Conservation (phyloP, 805 yeast species). For the Monosporozyma yasuniensis region DNA sequence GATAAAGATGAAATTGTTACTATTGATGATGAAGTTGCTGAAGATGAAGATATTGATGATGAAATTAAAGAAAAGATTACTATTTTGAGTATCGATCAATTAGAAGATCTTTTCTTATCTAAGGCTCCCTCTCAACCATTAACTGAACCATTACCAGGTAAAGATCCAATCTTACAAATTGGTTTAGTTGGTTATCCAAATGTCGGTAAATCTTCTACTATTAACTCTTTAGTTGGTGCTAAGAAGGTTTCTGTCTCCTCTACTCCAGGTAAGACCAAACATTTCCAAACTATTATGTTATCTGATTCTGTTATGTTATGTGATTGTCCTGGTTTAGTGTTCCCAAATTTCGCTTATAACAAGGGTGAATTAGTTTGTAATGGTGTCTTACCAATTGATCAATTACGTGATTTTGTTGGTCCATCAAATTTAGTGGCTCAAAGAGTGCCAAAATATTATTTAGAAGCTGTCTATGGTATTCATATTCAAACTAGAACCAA, state of each 20-base stretch:
- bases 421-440: slow-evolving; percentile 80
- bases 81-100: slow-evolving; percentile 73
- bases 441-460: slow-evolving; percentile 76
- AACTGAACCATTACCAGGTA: slow-evolving; percentile 45
- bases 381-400: slow-evolving; percentile 98
- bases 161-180: slow-evolving; percentile 63
- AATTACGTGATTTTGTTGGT: slow-evolving; percentile 82
- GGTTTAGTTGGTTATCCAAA: slow-evolving; percentile 98
- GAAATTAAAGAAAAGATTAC: slow-evolving; percentile 43
- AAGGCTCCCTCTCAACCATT: slow-evolving; percentile 64
- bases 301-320: slow-evolving; percentile 79
- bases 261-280: slow-evolving; percentile 98
- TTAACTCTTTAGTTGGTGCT: slow-evolving; percentile 91
- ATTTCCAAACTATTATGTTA: slow-evolving; percentile 89
- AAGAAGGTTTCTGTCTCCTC: slow-evolving; percentile 97
- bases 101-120: slow-evolving; percentile 67
- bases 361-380: slow-evolving; percentile 95
- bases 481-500: slow-evolving; percentile 64
- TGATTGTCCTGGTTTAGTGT: slow-evolving; percentile 98
- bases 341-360: slow-evolving; percentile 94
- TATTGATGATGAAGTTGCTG: slow-evolving; percentile 11
- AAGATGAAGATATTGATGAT: slow-evolving; percentile 27
- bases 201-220: slow-evolving; percentile 95
- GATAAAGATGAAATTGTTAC: slow-evolving; percentile 25
- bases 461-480: slow-evolving; percentile 92